phyloP scores from a whole-genome alignment of 768 basidiomycete species.

The Suillus spraguei region DNA sequence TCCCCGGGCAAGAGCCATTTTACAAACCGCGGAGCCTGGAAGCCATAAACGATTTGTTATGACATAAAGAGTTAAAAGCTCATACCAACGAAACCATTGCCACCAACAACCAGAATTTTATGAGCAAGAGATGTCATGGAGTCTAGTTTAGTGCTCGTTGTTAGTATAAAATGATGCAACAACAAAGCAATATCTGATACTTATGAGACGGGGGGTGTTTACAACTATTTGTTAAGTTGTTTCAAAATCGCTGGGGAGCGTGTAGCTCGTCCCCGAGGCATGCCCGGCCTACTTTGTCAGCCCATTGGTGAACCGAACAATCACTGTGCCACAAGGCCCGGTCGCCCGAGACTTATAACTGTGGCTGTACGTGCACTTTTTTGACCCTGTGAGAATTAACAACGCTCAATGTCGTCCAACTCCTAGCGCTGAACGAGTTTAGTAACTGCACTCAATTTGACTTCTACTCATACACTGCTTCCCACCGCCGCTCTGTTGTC shows the following conservation, averaged over 20 bases:
- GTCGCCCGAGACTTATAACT: no score
- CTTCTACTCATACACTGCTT: not conserved
- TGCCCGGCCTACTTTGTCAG: not conserved
- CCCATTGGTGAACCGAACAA: no score
- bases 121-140: conserved; percentile 34
- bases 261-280: not conserved
- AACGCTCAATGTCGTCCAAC: no score
- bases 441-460: no score
- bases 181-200: not conserved
- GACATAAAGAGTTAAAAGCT: conserved; percentile 15
- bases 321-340: no score
- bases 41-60: conserved; percentile 12
- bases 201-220: not conserved
- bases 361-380: no score
- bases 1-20: conserved; percentile 80
- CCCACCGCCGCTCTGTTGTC: conserved; percentile 12
- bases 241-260: not conserved
- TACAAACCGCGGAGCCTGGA: conserved; percentile 91
- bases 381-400: no score
- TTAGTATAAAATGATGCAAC: not conserved
- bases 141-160: not conserved
- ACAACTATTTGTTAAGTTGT: not conserved
- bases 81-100: conserved; percentile 94
- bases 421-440: no score
- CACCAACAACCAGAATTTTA: conserved; percentile 93